Conservation (phyloP, 768 basidiomycete genomes). For the Boletus sensibilis region DNA sequence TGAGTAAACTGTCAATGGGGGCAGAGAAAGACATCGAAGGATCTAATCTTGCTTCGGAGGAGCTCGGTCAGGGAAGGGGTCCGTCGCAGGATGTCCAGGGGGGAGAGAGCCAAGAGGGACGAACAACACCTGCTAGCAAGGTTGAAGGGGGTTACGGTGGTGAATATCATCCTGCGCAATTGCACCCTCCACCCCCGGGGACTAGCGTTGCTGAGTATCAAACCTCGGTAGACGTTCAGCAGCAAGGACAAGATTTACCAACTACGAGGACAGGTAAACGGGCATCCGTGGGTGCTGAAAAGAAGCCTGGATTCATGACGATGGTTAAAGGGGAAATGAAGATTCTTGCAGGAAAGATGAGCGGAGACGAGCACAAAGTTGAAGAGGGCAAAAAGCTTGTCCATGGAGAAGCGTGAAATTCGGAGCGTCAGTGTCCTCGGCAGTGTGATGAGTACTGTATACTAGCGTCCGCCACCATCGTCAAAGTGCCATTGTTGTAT, state of each 20-base stretch:
- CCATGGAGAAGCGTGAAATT: constrained; percentile 23
- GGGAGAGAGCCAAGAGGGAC: constrained; percentile 1
- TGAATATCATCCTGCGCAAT: constrained; percentile 29
- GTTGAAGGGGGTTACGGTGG: constrained; percentile 9
- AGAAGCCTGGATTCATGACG: constrained; percentile 28
- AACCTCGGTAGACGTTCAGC: background rate
- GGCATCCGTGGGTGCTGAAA: constrained; percentile 8
- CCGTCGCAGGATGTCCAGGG: background rate
- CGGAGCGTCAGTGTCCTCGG: background rate
- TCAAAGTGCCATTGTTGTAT: constrained; percentile 4
- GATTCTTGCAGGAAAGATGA: constrained; percentile 32
- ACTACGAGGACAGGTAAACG: background rate
- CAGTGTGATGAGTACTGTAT: constrained; percentile 1
- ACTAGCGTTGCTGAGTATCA: constrained; percentile 16
- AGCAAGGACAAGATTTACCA: background rate
- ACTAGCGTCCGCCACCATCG: background rate
- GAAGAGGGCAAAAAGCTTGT: constrained; percentile 30
- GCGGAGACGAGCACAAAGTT: constrained; percentile 28
- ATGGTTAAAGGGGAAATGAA: constrained; percentile 36
- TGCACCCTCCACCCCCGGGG: constrained; percentile 29
- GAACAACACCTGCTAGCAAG: background rate
- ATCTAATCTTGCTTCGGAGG: background rate
- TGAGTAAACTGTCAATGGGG: background rate
- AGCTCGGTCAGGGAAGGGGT: background rate
- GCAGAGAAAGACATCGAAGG: background rate